Percentiles rank a stretch among this genome's conserved stretches.
These are phyloP conservation scores for Rhododendron mucronatum DNA, from an alignment of 148 eudicot species.

Conservation along the genomic window DNA sequence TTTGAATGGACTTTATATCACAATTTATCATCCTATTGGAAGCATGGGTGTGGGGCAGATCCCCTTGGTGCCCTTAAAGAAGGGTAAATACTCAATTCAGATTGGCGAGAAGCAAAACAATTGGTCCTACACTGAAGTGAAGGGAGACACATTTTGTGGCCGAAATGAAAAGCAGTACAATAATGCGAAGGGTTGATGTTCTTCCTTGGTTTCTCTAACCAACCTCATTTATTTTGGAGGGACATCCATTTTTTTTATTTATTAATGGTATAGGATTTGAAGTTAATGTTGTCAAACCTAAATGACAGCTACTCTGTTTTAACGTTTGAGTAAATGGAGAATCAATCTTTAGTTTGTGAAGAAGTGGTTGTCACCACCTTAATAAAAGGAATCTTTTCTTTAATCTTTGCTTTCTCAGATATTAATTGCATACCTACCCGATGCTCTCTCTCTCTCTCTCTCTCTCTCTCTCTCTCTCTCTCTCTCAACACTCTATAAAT, in stretches of 20 bases:
- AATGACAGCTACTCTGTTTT: not conserved
- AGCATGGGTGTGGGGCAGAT: not conserved
- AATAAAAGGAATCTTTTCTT: not conserved
- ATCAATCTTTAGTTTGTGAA: not conserved
- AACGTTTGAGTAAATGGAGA: not conserved
- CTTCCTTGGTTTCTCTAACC: not conserved
- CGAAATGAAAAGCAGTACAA: not conserved
- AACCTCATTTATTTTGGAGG: not conserved
- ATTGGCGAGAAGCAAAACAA: not conserved
- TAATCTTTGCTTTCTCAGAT: conserved; percentile 7
- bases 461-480: not conserved
- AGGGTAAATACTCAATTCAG: not conserved
- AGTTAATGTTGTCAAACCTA: not conserved
- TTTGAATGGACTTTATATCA: not conserved
- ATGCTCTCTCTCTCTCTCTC: not conserved
- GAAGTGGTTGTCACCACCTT: not conserved
- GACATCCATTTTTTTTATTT: not conserved
- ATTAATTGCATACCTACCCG: not conserved
- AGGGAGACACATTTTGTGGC: not conserved
- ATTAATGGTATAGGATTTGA: not conserved
- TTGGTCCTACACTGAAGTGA: not conserved
- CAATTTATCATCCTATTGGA: not conserved
- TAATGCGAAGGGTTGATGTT: not conserved
- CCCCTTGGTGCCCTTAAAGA: not conserved
- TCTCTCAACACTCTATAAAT: conserved; percentile 4